phyloP scores from a whole-genome alignment of 305 asterid species.

The Solanum hybrid region DNA sequence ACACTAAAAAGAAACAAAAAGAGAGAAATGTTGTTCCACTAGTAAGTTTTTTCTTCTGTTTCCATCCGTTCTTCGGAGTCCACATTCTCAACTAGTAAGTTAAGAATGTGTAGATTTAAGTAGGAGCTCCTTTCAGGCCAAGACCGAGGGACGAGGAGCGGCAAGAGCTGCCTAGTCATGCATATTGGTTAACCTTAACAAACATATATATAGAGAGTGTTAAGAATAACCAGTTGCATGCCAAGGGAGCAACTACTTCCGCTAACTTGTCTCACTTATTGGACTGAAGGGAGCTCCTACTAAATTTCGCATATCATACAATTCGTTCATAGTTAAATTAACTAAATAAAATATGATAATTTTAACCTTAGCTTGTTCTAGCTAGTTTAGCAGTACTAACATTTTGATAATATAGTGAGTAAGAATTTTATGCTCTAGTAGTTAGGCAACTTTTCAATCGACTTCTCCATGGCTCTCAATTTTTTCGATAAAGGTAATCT shows the following conservation, averaged over 20 bases:
- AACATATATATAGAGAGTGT: not conserved
- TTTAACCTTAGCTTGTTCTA: not conserved
- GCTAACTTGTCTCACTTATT: constrained; percentile 27
- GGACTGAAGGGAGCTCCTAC: constrained; percentile 64
- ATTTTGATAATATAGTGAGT: not conserved
- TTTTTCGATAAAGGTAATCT: not conserved
- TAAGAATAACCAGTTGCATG: constrained; percentile 40
- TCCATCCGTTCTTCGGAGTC: accelerated
- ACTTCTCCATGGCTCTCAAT: not conserved
- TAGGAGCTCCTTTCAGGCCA: constrained; percentile 29
- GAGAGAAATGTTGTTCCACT: not conserved
- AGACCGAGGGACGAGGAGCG: constrained; percentile 18
- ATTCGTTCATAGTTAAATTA: not conserved
- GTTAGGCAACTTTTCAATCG: not conserved
- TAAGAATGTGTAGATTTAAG: not conserved
- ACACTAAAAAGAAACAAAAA: not conserved
- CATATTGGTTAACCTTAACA: constrained; percentile 17
- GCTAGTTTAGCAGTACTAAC: not conserved
- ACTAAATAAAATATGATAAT: too few species aligned
- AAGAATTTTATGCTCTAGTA: not conserved
- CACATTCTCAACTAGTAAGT: not conserved
- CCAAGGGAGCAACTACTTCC: constrained; percentile 51
- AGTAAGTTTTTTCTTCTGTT: too few species aligned
- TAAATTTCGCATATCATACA: not conserved
- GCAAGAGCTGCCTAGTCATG: constrained; percentile 28